Evolutionary conservation across 2,329 filamentous ascomycete genomes (phyloP), one percentile per base, ranked within the genome.

Genomic region (Aspergillus pseudoviridinutans): DNA sequence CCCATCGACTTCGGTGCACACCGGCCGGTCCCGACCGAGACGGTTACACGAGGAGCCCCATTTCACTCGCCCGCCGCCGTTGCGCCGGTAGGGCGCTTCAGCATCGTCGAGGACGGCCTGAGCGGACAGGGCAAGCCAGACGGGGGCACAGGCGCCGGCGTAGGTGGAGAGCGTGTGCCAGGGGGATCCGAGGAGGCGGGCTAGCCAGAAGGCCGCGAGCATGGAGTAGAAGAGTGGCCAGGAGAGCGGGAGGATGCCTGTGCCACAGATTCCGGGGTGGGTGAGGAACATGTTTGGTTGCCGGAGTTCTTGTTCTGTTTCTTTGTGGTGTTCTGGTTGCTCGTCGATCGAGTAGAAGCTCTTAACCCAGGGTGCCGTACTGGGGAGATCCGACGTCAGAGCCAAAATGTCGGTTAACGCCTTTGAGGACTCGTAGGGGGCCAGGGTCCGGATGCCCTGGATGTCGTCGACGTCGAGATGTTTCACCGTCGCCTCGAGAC

Each of bases 221-320:
- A 94, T 94, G 59, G 82, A 79, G 71, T 85, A 87, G 61, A 85
- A 83, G 59, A 96, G 80, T 62, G 92, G 79, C 63, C 82, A 80
- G 52, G 85, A 82, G 7, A 97, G 81, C 0, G 90, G 87, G 61
- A 97, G 84, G 62, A 99, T 89, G 1, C 86, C 84, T 1, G 92
- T 96, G 54, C 84, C 87, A 62, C 92, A 89, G 60, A 99, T 84
- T 61, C 94, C 94, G 0, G 94, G 94, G 71, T 99, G 94, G 0
- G 87, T 82, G 59, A 96, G 71, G 76, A 94, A 95, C 67, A 90
- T 86, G 56, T 80, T 83, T 0, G 91, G 89, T 25, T 49, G n/a
- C 47, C 51, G 32, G 54, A 27, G 27, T 49, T 41, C 44, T 12
- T 9, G 74, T n/a, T 73, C 28, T 35, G 32, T 17, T 35, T 57